Evolutionary conservation across 208 protist genomes (phyloP).

Genomic region (Acanthamoeba triangularis): DNA sequence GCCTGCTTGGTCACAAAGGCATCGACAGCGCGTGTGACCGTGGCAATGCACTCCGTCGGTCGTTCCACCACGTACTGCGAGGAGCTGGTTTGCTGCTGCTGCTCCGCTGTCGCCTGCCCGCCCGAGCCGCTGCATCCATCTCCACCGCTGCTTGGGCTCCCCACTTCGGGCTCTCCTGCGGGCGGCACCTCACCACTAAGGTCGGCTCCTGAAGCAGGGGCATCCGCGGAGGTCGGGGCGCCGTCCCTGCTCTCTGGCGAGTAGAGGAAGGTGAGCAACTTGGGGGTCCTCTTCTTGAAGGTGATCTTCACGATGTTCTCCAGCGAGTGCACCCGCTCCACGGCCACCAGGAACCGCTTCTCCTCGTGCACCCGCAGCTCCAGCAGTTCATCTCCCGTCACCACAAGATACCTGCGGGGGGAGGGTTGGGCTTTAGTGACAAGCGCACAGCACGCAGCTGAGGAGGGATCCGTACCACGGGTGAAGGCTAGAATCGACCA

Average conservation of each 20-base stretch:
- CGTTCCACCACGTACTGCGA: neutral
- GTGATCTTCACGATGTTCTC: slow-evolving; percentile 65
- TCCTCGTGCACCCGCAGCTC: slow-evolving; percentile 21
- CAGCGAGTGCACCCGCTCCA: neutral
- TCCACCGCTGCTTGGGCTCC: neutral
- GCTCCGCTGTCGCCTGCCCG: neutral
- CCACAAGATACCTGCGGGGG: neutral
- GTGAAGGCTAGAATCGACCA: neutral
- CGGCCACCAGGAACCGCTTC: slow-evolving; percentile 47
- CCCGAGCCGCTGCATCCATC: neutral
- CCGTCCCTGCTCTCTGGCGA: neutral
- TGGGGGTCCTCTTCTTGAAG: slow-evolving; percentile 16
- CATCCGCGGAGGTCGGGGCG: neutral
- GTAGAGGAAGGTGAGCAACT: slow-evolving; percentile 54
- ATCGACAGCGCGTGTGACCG: neutral
- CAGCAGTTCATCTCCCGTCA: slow-evolving; percentile 31
- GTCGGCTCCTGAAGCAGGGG: neutral
- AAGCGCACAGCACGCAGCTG: neutral
- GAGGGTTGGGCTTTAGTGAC: neutral
- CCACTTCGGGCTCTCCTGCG: neutral
- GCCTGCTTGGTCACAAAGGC: neutral
- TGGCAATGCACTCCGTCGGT: slow-evolving; percentile 40
- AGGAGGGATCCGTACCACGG: slow-evolving; percentile 10
- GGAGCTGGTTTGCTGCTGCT: neutral
- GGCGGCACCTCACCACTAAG: neutral